phyloP scores from a whole-genome alignment of 225 moss, liverwort and hornwort genomes.

The Bryoerythrophyllum caledonicum region DNA sequence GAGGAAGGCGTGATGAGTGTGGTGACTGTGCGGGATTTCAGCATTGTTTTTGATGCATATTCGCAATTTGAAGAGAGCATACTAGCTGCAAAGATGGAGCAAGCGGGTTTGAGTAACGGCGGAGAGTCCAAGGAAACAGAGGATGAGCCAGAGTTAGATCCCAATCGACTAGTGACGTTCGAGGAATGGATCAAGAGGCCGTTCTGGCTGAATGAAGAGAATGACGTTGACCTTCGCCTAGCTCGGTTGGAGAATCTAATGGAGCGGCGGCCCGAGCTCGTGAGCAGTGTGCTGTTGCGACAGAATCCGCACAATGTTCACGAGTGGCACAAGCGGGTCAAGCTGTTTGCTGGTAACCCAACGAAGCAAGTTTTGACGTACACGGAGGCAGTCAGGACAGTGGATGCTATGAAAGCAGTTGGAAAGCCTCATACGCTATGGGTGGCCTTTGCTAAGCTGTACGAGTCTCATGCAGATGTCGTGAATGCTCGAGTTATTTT shows the following conservation, averaged over 20 bases:
- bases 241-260: conserved; percentile 89
- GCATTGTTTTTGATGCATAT: conserved; percentile 90
- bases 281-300: conserved; percentile 85
- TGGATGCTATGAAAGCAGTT: conserved; percentile 85
- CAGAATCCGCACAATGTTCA: conserved; percentile 99
- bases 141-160: conserved; percentile 34
- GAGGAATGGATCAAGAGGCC: conserved; percentile 59
- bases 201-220: conserved; percentile 75
- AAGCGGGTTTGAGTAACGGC: conserved; percentile 38
- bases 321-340: conserved; percentile 98
- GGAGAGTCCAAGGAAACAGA: conserved; percentile 39
- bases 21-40: conserved; percentile 88
- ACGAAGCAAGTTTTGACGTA: conserved; percentile 80
- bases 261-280: conserved; percentile 90
- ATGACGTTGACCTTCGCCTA: conserved; percentile 83
- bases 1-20: conserved; percentile 93
- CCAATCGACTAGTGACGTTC: conserved; percentile 23
- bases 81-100: conserved; percentile 78
- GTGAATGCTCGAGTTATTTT: conserved; percentile 87
- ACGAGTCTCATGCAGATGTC: conserved; percentile 80
- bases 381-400: conserved; percentile 89
- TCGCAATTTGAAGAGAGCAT: conserved; percentile 91
- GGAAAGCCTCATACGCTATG: conserved; percentile 94
- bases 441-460: conserved; percentile 91
- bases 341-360: conserved; percentile 77